A percentile compares a stretch with the other conserved stretches of the same genome.
Evolutionary conservation across 208 protist genomes (phyloP).

Genomic region (Crithidia bombi): DNA sequence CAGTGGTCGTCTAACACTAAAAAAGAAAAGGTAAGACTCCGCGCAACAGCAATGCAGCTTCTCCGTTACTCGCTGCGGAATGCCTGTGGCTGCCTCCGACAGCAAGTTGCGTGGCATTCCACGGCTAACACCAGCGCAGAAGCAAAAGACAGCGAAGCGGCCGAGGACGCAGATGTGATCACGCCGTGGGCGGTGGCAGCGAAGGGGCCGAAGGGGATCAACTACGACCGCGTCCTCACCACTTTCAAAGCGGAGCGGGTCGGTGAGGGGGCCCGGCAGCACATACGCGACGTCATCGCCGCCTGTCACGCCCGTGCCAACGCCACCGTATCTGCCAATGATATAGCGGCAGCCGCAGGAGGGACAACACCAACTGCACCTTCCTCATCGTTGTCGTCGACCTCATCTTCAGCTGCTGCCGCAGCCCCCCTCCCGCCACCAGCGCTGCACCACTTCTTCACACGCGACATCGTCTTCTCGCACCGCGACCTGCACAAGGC

Average conservation of each 20-base stretch:
- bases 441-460: slow-evolving; percentile 92
- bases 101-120: slow-evolving; percentile 4
- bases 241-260: slow-evolving; percentile 80
- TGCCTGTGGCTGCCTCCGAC: neutral
- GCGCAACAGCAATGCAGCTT: slow-evolving; percentile 11
- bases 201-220: slow-evolving; percentile 74
- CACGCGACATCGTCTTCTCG: slow-evolving; percentile 96
- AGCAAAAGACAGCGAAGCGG: neutral
- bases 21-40: no score
- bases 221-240: slow-evolving; percentile 85
- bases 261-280: slow-evolving; percentile 41
- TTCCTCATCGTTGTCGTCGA: neutral
- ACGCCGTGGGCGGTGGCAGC: slow-evolving; percentile 83
- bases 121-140: no score
- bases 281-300: slow-evolving; percentile 40
- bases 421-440: slow-evolving; percentile 10
- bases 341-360: neutral
- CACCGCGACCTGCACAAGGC: slow-evolving; percentile 97
- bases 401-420: neutral
- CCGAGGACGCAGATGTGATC: slow-evolving; percentile 49
- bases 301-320: slow-evolving; percentile 9
- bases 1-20: no score
- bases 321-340: slow-evolving; percentile 18
- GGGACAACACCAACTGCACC: neutral
- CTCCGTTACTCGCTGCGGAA: neutral